Conservation (phyloP, 2,329 filamentous ascomycete species). For the Claviceps pazoutovae region DNA sequence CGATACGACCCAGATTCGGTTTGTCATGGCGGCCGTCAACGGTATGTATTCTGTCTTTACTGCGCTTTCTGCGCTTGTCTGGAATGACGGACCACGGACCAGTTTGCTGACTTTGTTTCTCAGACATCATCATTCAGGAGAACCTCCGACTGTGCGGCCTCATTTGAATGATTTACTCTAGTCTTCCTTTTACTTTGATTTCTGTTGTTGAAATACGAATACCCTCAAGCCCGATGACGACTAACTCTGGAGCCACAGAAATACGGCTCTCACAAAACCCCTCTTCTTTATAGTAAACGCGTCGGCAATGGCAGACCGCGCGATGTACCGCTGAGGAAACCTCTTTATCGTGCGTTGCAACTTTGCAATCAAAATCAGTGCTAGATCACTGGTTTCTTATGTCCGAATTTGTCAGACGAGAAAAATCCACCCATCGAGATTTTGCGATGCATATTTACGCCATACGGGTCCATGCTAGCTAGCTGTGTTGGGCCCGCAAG, state of each 20-base stretch:
- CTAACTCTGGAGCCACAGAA: conserved; percentile 23
- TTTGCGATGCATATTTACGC: neutral
- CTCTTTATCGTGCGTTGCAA: neutral
- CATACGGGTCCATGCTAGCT: neutral
- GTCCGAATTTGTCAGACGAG: neutral
- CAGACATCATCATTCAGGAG: conserved; percentile 99
- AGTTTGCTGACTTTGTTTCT: conserved; percentile 25
- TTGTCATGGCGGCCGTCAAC: conserved; percentile 99
- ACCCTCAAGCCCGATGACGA: conserved; percentile 30
- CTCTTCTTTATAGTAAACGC: conserved; percentile 19
- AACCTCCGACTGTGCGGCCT: conserved; percentile 94
- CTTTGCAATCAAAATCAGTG: neutral
- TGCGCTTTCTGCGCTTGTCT: neutral
- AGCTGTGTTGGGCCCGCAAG: neutral
- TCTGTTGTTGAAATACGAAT: conserved; percentile 21
- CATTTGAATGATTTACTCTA: conserved; percentile 51
- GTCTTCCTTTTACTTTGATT: conserved; percentile 15
- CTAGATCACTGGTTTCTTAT: neutral
- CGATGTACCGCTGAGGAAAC: neutral
- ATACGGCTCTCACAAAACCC: conserved; percentile 24
- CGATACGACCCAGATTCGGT: conserved; percentile 96
- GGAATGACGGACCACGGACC: neutral
- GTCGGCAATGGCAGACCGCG: conserved; percentile 13
- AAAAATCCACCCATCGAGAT: neutral
- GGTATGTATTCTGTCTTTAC: conserved; percentile 40